Conservation (phyloP, 1,284 basidiomycete species). For the Fistulinella cinereoalba region DNA sequence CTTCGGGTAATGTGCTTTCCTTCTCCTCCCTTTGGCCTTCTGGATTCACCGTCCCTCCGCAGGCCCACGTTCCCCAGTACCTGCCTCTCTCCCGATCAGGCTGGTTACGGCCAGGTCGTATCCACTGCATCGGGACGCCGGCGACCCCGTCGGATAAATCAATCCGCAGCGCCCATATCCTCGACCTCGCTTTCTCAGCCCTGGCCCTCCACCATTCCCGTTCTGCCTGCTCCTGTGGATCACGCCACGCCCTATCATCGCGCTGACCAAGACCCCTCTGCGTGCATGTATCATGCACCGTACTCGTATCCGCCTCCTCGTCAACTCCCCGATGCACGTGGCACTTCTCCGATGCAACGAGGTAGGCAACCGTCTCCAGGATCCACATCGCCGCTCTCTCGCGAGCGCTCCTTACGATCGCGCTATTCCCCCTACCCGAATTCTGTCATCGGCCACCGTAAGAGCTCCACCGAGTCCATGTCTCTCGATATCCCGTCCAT, state of each 20-base stretch:
- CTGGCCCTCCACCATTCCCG: slow-evolving; percentile 30
- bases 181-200: slow-evolving; percentile 24
- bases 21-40: slow-evolving; percentile 1
- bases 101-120: slow-evolving; percentile 78
- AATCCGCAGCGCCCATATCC: slow-evolving; percentile 26
- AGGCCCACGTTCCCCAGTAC: slow-evolving; percentile 73
- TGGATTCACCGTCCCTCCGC: slow-evolving; percentile 16
- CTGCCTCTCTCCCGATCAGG: slow-evolving; percentile 76
- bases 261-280: slow-evolving; percentile 23
- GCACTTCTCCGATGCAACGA: slow-evolving; percentile 27
- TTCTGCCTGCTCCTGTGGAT: slow-evolving; percentile 21
- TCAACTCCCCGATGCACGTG: slow-evolving; percentile 30
- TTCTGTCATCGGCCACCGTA: slow-evolving; percentile 27
- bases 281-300: slow-evolving; percentile 24
- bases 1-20: slow-evolving; percentile 59
- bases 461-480: slow-evolving; percentile 30
- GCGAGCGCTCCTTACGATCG: slow-evolving; percentile 28
- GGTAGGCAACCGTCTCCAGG: slow-evolving; percentile 24
- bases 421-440: slow-evolving; percentile 46
- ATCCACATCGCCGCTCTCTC: slow-evolving; percentile 31
- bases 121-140: slow-evolving; percentile 60
- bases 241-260: slow-evolving; percentile 26
- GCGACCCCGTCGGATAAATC: slow-evolving; percentile 50
- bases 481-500: slow-evolving; percentile 45
- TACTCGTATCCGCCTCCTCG: slow-evolving; percentile 32